Base-by-base conservation (phyloP, 495 filamentous ascomycete species). In the Penicillium riverlandense region DNA sequence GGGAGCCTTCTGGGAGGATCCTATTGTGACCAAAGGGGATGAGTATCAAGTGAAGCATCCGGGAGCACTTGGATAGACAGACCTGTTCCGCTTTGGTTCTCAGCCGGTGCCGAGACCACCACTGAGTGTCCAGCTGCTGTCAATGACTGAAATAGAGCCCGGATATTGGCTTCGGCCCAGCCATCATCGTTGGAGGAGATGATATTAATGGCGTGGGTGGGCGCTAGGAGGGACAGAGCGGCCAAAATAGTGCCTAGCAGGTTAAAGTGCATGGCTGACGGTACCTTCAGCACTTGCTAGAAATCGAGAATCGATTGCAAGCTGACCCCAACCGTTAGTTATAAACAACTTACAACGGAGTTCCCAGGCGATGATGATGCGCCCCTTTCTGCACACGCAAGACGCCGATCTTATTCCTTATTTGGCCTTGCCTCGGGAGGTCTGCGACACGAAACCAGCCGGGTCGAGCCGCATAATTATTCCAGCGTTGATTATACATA, bases 171-270 rank as follows among this genome's bases (percentile, higher is more conserved):
- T 53, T 84, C 82, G 4, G 81, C 83, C 82, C 82, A 86, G 14
- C 83, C 82, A 62, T 86, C 83, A 49, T 85, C 83, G 52, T 86
- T 85, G 39, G 76, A 77, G 27, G 79, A 78, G 38, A 86, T 58
- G 50, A 84, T 77, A 45, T 79, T 80, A 28, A 72, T 61, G 14
- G 67, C 74, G 2, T 55, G 47, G 15, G 55, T 47, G 11, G 55
- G 38, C 12, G 22, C 35, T 6, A 37, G 33, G 12, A 50, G 36
- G 11, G 41, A 35, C 11, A 54, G 32, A 8, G 43, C 41, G 11
- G 38, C 49, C 37, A 37, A 14, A 35, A 49, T 13, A 34, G 50
- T 43, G 16, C 32, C 31, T 15, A 46, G 11, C 10, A 32, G 8
- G 15, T 35, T 40, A 31, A 50, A 35, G 11, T 42, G 44, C 56